Evolutionary conservation across 495 filamentous ascomycete genomes (phyloP), one percentile per base, ranked within the genome.

Genomic region (Penicillium ucsense): DNA sequence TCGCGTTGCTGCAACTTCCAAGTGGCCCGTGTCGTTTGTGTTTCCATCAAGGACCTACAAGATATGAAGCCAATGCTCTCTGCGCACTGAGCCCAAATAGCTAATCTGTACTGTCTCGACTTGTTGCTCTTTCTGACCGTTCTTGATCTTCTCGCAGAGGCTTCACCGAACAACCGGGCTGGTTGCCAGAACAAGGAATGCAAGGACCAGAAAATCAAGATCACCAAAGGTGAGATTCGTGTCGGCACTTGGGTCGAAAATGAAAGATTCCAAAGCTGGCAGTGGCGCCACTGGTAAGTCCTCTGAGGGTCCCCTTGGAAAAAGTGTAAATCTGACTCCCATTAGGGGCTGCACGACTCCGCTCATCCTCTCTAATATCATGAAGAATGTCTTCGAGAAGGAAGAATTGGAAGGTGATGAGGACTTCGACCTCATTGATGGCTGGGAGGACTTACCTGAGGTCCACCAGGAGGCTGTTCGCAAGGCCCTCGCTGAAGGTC

Each of bases 261-360:
- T 29, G 51, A 71, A 0, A 64, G 58, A 5, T 58, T 70, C 37
- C 70, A 74, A 43, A 64, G 67, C 48, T 92, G 76, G 74, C 56
- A 59, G 40, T 95, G 80, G 79, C 77, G 80, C 48, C 89, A 95
- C 62, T 95, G 89, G 89, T 91, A 68, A 57, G 76, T 60, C 36
- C 41, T 46, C 11, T 4, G 43, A 46, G 31, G 44, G 5, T 31
- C 11, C 8, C n/a, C 2, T 11, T 42, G 31, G 4, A 2, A 29
- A 41, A 34, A 7, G 28, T 42, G n/a, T 2, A 34, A 30, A 28
- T 7, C 39, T 54, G 35, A 54, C n/a, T 9, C 2, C 6, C 30
- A n/a, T 10, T 29, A 90, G 87, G 87, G 88, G 87, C n/a, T 94
- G 88, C 48, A 75, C 83, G 33, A 89, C 86, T 6, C 85, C 86